Base-by-base conservation (phyloP, 2,329 filamentous ascomycete genomes). In the Alternaria sp. region DNA sequence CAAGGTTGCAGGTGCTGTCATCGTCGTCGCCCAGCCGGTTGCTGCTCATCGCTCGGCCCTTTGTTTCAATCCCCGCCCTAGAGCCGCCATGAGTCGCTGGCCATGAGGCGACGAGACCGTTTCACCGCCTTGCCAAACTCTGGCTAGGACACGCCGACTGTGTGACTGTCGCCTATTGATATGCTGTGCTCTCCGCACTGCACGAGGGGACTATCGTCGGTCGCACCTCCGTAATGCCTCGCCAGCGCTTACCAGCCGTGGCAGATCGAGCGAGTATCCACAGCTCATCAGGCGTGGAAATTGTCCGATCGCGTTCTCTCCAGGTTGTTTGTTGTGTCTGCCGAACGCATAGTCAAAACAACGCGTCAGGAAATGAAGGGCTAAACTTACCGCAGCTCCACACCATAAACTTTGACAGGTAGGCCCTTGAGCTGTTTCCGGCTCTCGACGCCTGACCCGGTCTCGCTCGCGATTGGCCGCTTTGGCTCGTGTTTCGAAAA, bases 321-420 rank as follows among this genome's bases (percentile, higher is more conserved):
- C 49, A 11, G 32, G 30, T 59, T 69, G 67, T 72, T 69, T 75
- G 69, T 74, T 74, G 59, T 73, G 70, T 67, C 61, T 65, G 28
- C 56, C 67, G 55, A 61, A 50, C 59, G 62, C 67, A 68, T 64
- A 65, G 66, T 59, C 64, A 67, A 76, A 79, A 80, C 76, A 78
- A 79, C 75, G 76, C 77, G 76, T 73, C 61, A 69, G 67, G 74
- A 79, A 77, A 79, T 78, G 75, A 76, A 74, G 67, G 67, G 65
- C 68, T 67, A 68, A 60, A 55, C 61, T 62, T 64, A 65, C 61
- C 62, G 67, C 72, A 63, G 69, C 65, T 70, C 67, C 65, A 70
- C 67, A 58, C 68, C 49, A 66, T 58, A 71, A 64, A 67, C 59
- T 63, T 66, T 72, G 70, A 70, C 76, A 73, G 73, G 69, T 65